phyloP scores from a whole-genome alignment of 208 protist genomes.

The Leishmania major region DNA sequence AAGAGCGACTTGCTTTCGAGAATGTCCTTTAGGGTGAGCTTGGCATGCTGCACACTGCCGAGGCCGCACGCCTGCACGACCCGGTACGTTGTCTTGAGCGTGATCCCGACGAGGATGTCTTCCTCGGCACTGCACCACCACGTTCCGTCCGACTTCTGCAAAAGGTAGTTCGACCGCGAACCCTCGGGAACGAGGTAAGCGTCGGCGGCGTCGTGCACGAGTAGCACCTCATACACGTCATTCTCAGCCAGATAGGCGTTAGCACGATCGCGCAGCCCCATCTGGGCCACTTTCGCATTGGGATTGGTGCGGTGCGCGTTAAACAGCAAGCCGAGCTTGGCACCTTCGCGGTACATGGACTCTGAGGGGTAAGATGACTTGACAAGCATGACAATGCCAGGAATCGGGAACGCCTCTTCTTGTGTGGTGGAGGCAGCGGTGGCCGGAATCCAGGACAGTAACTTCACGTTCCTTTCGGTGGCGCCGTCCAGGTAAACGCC shows the following conservation, averaged over 20 bases:
- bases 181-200: conserved; percentile 79
- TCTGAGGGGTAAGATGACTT: conserved; percentile 72
- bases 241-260: conserved; percentile 32
- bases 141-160: conserved; percentile 43
- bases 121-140: conserved; percentile 65
- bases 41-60: conserved; percentile 42
- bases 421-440: background rate
- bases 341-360: conserved; percentile 66
- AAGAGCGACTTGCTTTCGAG: conserved; percentile 50
- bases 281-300: conserved; percentile 74
- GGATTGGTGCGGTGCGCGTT: conserved; percentile 66
- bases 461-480: conserved; percentile 71
- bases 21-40: conserved; percentile 62
- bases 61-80: conserved; percentile 38
- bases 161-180: conserved; percentile 83
- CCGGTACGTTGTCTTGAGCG: conserved; percentile 47
- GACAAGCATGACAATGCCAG: conserved; percentile 55
- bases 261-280: conserved; percentile 53
- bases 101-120: conserved; percentile 82
- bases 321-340: conserved; percentile 61
- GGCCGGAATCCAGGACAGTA: conserved; percentile 61
- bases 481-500: conserved; percentile 8
- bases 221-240: conserved; percentile 63
- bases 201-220: conserved; percentile 52
- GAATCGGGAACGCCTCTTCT: conserved; percentile 3